Conservation (phyloP, 176 grass and related monocot species). For the Triticum turgidum region DNA sequence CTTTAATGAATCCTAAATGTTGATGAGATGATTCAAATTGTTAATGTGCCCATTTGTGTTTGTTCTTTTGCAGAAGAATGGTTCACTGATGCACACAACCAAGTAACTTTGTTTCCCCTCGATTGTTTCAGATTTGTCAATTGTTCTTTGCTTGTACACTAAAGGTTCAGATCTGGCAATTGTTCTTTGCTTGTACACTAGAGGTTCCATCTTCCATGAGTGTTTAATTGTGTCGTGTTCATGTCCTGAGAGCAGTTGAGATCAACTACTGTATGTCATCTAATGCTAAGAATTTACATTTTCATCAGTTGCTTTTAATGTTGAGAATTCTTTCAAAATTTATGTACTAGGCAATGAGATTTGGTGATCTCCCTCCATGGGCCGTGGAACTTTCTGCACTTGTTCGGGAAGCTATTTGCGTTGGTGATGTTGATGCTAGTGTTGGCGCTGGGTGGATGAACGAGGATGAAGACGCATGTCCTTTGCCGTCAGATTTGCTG, state of each 20-base stretch:
- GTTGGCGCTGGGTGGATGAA: slow-evolving; percentile 7
- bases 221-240: too few species aligned
- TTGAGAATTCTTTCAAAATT: not conserved
- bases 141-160: not conserved
- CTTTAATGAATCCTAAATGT: not conserved
- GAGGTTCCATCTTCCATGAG: too few species aligned
- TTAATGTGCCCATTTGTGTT: not conserved
- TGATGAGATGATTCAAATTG: not conserved
- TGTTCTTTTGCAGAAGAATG: slow-evolving; percentile 72
- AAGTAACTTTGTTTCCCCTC: slow-evolving; percentile 41
- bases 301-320: not conserved
- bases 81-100: slow-evolving; percentile 71
- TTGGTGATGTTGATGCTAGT: slow-evolving; percentile 30
- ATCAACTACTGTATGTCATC: too few species aligned
- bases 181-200: not conserved
- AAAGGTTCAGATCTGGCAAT: not conserved
- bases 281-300: too few species aligned
- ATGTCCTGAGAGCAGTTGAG: too few species aligned
- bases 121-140: not conserved
- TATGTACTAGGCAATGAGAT: slow-evolving; percentile 72
- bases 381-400: slow-evolving; percentile 59
- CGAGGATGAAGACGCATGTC: slow-evolving; percentile 55
- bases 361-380: slow-evolving; percentile 82
- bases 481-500: slow-evolving; percentile 68
- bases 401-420: slow-evolving; percentile 57